Base-by-base conservation (phyloP, 2,329 filamentous ascomycete genomes). In the Alternaria dauci region DNA sequence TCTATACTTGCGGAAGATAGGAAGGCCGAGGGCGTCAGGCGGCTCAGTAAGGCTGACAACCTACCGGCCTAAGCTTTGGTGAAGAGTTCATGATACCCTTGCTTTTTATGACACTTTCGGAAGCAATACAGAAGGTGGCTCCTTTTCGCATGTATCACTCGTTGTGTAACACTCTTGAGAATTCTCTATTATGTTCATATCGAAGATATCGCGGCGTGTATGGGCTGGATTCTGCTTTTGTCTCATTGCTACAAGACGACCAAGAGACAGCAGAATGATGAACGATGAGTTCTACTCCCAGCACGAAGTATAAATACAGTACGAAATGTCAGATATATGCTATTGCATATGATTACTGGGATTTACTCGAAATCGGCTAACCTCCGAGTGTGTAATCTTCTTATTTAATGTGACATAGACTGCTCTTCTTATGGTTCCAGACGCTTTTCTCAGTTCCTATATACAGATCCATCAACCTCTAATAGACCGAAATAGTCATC, bases 1-100 rank as follows among this genome's bases (percentile, higher is more conserved):
- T 68, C 66, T 20, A 65, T 71, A 14, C 46, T 75, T 16, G 71
- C 68, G 0, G 65, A 67, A n/a, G 70, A 73, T 18, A 65, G 70
- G 23, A 71, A 73, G 18, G 62, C 57, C 1, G 66, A 70, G 25
- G 51, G 53, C 4, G 67, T 70, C 8, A 52, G 66, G 30, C 55
- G 66, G 8, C 59, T 70, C n/a, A 70, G 67, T 38, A 68, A 70
- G 28, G 66, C 63, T 20, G 62, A 70, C 34, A 67, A 68, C 25
- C 55, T 70, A 9, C 38, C 52, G 8, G 52, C 30, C 7, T 55
- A 43, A 47, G 32, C 32, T 50, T 8, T 5, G 8, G 32, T 26
- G 12, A 50, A 36, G 23, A 36, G 8, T 14, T 2, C 5, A 38
- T 26, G 32, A 50, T 36, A 38, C 20, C 20, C 30, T 11, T n/a